These are phyloP conservation scores for Crassisporium funariophilum DNA, from an alignment of 768 basidiomycete genomes.

Conservation along the genomic window DNA sequence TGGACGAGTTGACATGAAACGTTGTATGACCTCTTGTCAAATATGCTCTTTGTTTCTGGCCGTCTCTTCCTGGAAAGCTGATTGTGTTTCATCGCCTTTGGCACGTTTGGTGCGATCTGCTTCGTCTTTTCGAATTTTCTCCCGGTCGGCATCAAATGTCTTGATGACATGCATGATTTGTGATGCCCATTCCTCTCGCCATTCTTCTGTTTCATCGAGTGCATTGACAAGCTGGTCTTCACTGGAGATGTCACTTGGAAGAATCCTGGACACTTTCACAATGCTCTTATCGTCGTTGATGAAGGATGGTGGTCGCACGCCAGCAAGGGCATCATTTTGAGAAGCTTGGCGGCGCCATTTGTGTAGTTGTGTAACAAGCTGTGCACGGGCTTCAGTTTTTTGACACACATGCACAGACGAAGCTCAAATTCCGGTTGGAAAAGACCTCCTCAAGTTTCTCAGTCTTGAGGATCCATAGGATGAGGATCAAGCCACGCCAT, in stretches of 20 bases:
- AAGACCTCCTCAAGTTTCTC: too few relatives aligned
- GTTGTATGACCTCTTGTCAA: too few relatives aligned
- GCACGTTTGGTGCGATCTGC: neutral
- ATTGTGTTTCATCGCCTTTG: too few relatives aligned
- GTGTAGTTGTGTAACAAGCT: neutral
- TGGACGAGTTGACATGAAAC: too few relatives aligned
- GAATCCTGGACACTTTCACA: neutral
- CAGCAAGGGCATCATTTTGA: neutral
- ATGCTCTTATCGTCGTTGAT: constrained; percentile 2
- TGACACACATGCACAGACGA: too few relatives aligned
- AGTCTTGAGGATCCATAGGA: too few relatives aligned
- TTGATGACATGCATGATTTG: neutral
- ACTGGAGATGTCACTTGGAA: neutral
- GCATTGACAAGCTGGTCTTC: neutral
- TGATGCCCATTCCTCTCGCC: neutral
- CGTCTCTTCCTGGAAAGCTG: too few relatives aligned
- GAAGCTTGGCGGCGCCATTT: neutral
- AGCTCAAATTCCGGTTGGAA: too few relatives aligned
- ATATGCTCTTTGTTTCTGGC: too few relatives aligned
- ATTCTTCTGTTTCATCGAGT: constrained; percentile 2
- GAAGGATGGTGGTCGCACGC: neutral
- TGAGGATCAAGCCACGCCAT: too few relatives aligned
- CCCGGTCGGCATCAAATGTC: constrained; percentile 1
- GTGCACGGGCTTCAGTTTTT: constrained; percentile 1
- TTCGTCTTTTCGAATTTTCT: neutral